Percentiles rank a stretch among this genome's conserved stretches.
Conservation (phyloP, 2,329 filamentous ascomycete species). For the Neocatenulostroma microsporum region DNA sequence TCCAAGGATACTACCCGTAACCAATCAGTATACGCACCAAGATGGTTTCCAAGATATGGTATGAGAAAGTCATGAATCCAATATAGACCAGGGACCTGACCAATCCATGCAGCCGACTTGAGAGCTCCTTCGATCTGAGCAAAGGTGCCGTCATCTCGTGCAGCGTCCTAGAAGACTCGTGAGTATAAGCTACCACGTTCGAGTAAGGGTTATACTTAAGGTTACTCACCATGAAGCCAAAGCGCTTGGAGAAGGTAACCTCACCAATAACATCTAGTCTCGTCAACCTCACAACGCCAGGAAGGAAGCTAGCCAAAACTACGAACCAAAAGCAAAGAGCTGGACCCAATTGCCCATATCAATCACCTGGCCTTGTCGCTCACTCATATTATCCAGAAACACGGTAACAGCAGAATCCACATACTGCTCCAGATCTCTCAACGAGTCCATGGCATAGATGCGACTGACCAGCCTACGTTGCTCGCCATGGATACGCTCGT, state of each 20-base stretch:
- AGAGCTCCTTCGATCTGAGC: slow-evolving; percentile 27
- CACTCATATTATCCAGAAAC: slow-evolving; percentile 29
- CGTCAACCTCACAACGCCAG: not conserved
- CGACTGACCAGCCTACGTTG: slow-evolving; percentile 29
- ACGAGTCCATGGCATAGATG: slow-evolving; percentile 32
- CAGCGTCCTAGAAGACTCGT: no score
- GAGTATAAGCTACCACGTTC: no score
- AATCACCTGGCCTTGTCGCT: slow-evolving; percentile 19
- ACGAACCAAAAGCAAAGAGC: slow-evolving; percentile 34
- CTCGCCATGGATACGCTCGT: slow-evolving; percentile 31
- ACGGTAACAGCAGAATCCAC: slow-evolving; percentile 32
- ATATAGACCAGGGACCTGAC: slow-evolving; percentile 32
- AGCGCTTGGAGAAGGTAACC: slow-evolving; percentile 33
- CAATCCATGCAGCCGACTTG: slow-evolving; percentile 31
- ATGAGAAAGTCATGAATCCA: slow-evolving; percentile 29
- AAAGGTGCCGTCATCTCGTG: slow-evolving; percentile 30
- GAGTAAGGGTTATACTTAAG: no score
- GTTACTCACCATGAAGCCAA: slow-evolving; percentile 34
- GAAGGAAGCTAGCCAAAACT: not conserved
- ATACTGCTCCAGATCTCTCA: slow-evolving; percentile 34
- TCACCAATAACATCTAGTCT: slow-evolving; percentile 35
- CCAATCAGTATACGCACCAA: no score
- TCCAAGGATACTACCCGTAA: no score
- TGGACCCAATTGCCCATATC: slow-evolving; percentile 35
- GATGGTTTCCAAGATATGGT: slow-evolving; percentile 32